Evolutionary conservation across 306 rosid species (phyloP), one percentile per base, ranked within the genome.

Genomic region (Pueraria montana): DNA sequence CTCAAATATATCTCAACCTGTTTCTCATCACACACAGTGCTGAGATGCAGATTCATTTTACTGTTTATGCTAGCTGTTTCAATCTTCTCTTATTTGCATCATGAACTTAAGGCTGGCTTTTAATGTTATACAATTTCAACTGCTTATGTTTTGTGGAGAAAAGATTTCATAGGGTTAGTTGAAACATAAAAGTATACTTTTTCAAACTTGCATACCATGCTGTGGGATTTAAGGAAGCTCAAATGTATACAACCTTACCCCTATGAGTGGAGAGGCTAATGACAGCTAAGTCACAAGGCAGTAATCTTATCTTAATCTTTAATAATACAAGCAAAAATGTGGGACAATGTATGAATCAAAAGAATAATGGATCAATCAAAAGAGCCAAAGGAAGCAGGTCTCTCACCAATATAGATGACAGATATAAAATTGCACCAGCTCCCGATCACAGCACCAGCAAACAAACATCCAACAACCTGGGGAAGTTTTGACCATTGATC

Each of bases 391-490:
- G 67, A 63, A 72, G 43, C 5, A 58, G 72, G 45, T 69, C 45
- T 23, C 98, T 95, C 80, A 95, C 98, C 98, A 81, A 91, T 8
- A 85, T 90, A 95, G 18, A 91, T 52, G 72, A 93, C 95, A n/a
- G 98, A 86, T 59, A 95, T 77, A 72, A 95, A 89, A 83, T 89
- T 91, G 91, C 86, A 95, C 97, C 97, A 95, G 94, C 96, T 92
- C 80, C 97, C 97, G 2, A 93, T 82, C 42, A 92, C 82, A 52
- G 98, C 91, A 62, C 91, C 92, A 83, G 85, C 86, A 88, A 87
- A 95, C 88, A 95, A 92, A 89, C 97, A 53, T 79, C 6, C 86
- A 16, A 91, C 74, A 40, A 80, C 93, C 98, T 95, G 80, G 80
- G 59, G 50, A 85, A 78, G 36, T 64, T 62, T 46, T 62, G 61